Base-by-base conservation (phyloP, 2,329 filamentous ascomycete species). In the Diaporthe citrichinensis region DNA sequence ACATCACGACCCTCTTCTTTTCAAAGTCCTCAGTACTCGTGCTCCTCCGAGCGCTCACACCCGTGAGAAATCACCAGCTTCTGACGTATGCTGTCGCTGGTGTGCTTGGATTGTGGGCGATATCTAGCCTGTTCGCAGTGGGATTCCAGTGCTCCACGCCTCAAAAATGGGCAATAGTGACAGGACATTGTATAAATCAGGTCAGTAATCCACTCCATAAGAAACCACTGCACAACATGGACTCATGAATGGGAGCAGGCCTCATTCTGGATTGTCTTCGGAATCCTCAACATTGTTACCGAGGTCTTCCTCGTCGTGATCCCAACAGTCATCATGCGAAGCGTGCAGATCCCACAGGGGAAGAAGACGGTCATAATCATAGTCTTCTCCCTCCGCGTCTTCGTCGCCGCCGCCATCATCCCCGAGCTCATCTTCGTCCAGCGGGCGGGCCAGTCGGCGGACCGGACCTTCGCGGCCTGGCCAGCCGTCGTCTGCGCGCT, bases 1-100 rank as follows among this genome's bases (percentile, higher is more conserved):
- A 44, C n/a, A 61, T 61, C 20, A 41, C 58, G 36, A 61, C 58
- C 36, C 58, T 25, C 0, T 61, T 61, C 36, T 61, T 61, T 9
- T 61, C 58, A 4, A 61, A 61, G n/a, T 61, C 58, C 14, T 61
- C 58, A 9, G 36, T 61, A 36, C 58, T 61, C 23, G 58, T 61
- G 36, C 58, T 61, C 3, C 36, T 61, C 7, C 36, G n/a, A 28
- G 58, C 58, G 12, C 58, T 61, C 58, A 61, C 58, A 1, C 58
- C 58, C 23, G 36, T 61, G 12, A 23, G 58, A 28, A 61, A 15
- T 15, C 58, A 61, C n/a, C 58, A 61, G 15, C 23, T 25, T 28
- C 8, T 61, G 12, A 61, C 23, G 17, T 61, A 25, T 44, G 36
- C 14, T 17, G 36, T 15, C 12, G 58, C 58, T 14, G 36, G 58